phyloP scores from a whole-genome alignment of 495 filamentous ascomycete species.

The Ramalina peruviana region DNA sequence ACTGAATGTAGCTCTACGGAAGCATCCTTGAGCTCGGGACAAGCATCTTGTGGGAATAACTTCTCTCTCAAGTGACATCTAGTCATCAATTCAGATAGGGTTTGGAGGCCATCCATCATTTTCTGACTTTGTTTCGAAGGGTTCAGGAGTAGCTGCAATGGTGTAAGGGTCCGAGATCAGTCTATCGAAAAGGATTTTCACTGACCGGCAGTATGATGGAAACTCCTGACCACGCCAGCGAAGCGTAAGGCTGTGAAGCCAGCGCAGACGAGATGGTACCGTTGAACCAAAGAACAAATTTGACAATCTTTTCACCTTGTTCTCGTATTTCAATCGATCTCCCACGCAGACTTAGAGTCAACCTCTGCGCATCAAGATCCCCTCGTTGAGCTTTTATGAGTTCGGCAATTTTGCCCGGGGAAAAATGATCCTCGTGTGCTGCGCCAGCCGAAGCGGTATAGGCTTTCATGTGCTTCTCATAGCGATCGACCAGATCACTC shows the following conservation, averaged over 20 bases:
- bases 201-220: constrained; percentile 20
- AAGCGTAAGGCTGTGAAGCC: constrained; percentile 20
- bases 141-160: too few species aligned
- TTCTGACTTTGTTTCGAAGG: too few species aligned
- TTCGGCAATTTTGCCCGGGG: too few species aligned
- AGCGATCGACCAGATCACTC: too few species aligned
- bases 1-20: constrained; percentile 16
- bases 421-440: too few species aligned
- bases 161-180: too few species aligned
- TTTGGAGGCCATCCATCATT: constrained; percentile 2
- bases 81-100: constrained; percentile 15
- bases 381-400: too few species aligned
- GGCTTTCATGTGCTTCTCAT: too few species aligned
- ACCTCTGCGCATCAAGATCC: too few species aligned
- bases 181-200: too few species aligned
- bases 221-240: constrained; percentile 22
- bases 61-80: constrained; percentile 11
- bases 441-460: too few species aligned
- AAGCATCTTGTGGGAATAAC: background rate
- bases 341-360: too few species aligned
- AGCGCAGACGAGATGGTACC: constrained; percentile 16
- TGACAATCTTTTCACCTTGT: constrained; percentile 20
- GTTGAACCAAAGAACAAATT: constrained; percentile 22
- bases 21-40: constrained; percentile 11
- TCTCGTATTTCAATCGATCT: background rate